phyloP scores from a whole-genome alignment of 805 yeast species.

The Pichia phayaonensis region DNA sequence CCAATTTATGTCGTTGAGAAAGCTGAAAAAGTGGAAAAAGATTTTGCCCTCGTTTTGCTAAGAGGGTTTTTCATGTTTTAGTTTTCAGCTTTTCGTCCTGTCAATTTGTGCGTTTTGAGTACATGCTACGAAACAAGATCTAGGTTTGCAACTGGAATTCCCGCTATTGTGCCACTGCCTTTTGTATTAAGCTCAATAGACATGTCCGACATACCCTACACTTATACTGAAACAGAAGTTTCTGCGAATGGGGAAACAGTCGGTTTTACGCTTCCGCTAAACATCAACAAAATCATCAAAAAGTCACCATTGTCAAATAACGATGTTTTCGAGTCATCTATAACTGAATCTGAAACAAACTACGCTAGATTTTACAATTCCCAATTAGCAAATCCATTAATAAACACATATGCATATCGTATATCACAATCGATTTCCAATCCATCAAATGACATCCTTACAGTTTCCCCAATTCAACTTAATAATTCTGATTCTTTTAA shows the following conservation, averaged over 20 bases:
- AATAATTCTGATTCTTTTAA: neutral
- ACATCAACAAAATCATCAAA: slow-evolving; percentile 7
- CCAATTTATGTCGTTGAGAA: neutral
- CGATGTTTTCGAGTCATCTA: neutral
- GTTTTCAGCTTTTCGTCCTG: too few species aligned
- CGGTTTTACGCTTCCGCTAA: slow-evolving; percentile 2
- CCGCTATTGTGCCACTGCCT: neutral
- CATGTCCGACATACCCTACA: neutral
- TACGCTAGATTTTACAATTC: slow-evolving; percentile 1
- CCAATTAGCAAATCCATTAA: neutral
- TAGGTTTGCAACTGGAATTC: neutral
- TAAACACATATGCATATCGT: neutral
- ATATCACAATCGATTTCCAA: neutral
- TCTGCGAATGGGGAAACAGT: neutral
- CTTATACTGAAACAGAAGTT: neutral
- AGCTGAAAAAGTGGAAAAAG: neutral
- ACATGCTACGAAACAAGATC: too few species aligned
- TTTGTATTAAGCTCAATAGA: neutral
- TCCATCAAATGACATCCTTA: neutral
- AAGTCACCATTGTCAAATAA: neutral
- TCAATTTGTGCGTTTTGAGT: neutral
- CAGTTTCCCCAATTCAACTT: neutral
- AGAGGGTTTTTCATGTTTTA: neutral
- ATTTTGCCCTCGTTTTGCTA: neutral
- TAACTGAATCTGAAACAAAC: neutral